Evolutionary conservation across 345 rosid species (phyloP).

Genomic region (Ceriops tagal): DNA sequence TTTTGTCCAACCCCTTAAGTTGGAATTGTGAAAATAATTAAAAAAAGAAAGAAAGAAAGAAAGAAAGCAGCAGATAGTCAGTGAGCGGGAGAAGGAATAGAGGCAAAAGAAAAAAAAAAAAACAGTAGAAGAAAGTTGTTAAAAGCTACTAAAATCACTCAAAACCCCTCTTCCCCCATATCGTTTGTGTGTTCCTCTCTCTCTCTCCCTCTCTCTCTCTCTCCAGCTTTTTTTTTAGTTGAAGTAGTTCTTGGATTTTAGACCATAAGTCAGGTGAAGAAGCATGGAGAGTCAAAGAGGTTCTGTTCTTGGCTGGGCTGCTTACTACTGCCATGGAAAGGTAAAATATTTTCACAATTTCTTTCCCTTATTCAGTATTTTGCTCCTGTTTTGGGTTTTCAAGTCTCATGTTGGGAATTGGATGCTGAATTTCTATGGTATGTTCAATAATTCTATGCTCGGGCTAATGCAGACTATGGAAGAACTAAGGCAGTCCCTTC

Average conservation of each 20-base stretch:
- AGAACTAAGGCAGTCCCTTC: slow-evolving; percentile 63
- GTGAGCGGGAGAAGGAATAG: too few relatives aligned
- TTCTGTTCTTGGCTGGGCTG: slow-evolving; percentile 50
- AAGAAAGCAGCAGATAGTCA: neutral
- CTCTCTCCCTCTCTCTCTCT: slow-evolving; percentile 4
- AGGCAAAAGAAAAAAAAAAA: neutral
- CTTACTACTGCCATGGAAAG: slow-evolving; percentile 66
- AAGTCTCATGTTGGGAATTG: neutral
- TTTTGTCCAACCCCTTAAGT: slow-evolving; percentile 29
- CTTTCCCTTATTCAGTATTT: neutral
- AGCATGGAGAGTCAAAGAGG: slow-evolving; percentile 63
- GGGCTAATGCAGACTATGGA: slow-evolving; percentile 54
- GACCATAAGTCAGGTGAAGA: slow-evolving; percentile 5
- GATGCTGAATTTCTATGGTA: slow-evolving; percentile 18
- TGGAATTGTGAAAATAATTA: too few relatives aligned
- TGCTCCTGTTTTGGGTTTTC: neutral
- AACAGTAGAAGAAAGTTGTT: slow-evolving; percentile 10
- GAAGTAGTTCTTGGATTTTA: neutral
- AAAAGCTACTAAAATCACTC: slow-evolving; percentile 31
- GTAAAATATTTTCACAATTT: slow-evolving; percentile 19
- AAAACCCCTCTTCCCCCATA: slow-evolving; percentile 5
- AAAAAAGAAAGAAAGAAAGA: neutral
- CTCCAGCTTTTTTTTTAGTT: neutral
- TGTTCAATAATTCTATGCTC: slow-evolving; percentile 5
- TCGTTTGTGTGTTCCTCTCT: slow-evolving; percentile 2